Conservation (phyloP, 768 basidiomycete genomes). For the Rhizopogon roseolus region DNA sequence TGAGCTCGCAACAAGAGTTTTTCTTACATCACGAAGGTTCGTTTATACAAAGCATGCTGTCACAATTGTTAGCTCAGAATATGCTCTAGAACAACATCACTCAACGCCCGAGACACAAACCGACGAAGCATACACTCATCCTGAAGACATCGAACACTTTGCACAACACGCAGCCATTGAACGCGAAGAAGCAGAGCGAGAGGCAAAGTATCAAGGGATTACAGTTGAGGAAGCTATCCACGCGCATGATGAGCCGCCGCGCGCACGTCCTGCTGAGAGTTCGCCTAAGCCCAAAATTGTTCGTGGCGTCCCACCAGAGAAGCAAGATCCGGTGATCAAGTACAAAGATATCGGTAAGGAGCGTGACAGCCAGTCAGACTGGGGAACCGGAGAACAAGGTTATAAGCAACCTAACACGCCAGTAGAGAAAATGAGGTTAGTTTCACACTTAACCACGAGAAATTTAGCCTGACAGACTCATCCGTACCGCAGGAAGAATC, state of each 20-base stretch:
- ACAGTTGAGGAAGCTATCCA: slow-evolving; percentile 64
- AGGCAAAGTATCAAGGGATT: slow-evolving; percentile 82
- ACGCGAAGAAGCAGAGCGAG: slow-evolving; percentile 73
- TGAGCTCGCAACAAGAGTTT: slow-evolving; percentile 54
- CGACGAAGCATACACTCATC: slow-evolving; percentile 90
- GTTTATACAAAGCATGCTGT: slow-evolving; percentile 6
- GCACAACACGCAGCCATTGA: slow-evolving; percentile 86
- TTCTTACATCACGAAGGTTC: slow-evolving; percentile 96
- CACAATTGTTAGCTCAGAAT: background rate
- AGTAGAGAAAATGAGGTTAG: slow-evolving; percentile 70
- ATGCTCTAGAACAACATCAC: slow-evolving; percentile 74
- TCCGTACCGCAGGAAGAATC: slow-evolving; percentile 50
- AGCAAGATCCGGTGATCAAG: slow-evolving; percentile 60
- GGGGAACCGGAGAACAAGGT: slow-evolving; percentile 68
- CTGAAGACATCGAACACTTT: slow-evolving; percentile 93
- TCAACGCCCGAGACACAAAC: slow-evolving; percentile 97
- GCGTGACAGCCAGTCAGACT: slow-evolving; percentile 52
- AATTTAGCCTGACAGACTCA: background rate
- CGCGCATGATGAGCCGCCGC: slow-evolving; percentile 43
- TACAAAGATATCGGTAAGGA: slow-evolving; percentile 54
- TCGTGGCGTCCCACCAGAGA: slow-evolving; percentile 59
- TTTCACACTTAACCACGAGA: background rate
- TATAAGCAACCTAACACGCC: slow-evolving; percentile 71
- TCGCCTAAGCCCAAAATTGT: slow-evolving; percentile 46
- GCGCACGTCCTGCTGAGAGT: slow-evolving; percentile 10